A percentile compares a stretch with the other conserved stretches of the same genome.
Conservation (phyloP, 768 basidiomycete genomes). For the Daedaleopsis sinensis region DNA sequence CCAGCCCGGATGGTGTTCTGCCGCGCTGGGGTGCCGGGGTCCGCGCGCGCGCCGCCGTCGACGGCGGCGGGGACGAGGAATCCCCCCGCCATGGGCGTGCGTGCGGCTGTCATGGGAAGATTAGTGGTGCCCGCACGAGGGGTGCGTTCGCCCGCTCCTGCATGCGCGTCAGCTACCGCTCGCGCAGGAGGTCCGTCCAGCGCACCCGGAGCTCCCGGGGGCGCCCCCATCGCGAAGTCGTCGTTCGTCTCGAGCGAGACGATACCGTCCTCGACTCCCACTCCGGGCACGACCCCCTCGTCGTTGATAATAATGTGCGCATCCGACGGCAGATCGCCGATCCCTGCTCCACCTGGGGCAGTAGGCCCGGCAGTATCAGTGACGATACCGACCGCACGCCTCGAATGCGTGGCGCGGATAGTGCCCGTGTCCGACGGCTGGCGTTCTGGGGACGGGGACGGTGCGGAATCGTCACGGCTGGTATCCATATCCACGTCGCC, state of each 20-base stretch:
- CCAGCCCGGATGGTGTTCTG: conserved; percentile 19
- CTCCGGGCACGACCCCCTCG: conserved; percentile 45
- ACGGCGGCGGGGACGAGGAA: conserved; percentile 8
- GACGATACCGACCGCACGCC: conserved; percentile 53
- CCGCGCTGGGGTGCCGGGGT: conserved; percentile 4
- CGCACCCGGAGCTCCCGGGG: conserved; percentile 89
- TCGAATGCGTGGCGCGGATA: conserved; percentile 34
- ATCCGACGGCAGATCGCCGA: conserved; percentile 47
- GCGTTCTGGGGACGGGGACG: conserved; percentile 33
- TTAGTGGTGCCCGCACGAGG: conserved; percentile 64
- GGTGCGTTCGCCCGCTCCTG: conserved; percentile 37
- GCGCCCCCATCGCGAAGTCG: conserved; percentile 88
- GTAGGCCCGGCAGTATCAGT: conserved; percentile 36
- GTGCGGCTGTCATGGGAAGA: conserved; percentile 39
- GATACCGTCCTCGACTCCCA: conserved; percentile 74
- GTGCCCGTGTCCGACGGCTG: conserved; percentile 25
- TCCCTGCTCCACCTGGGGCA: conserved; percentile 34
- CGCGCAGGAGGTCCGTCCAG: conserved; percentile 42
- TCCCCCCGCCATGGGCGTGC: neutral
- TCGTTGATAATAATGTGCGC: conserved; percentile 57
- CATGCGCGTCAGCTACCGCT: conserved; percentile 26
- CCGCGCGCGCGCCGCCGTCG: conserved; percentile 4
- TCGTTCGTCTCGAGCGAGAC: conserved; percentile 82
- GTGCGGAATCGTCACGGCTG: conserved; percentile 34
- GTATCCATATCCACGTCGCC: conserved; percentile 62